Conservation (phyloP, 805 yeast species). For the Yamadazyma takamatsuzukensis region DNA sequence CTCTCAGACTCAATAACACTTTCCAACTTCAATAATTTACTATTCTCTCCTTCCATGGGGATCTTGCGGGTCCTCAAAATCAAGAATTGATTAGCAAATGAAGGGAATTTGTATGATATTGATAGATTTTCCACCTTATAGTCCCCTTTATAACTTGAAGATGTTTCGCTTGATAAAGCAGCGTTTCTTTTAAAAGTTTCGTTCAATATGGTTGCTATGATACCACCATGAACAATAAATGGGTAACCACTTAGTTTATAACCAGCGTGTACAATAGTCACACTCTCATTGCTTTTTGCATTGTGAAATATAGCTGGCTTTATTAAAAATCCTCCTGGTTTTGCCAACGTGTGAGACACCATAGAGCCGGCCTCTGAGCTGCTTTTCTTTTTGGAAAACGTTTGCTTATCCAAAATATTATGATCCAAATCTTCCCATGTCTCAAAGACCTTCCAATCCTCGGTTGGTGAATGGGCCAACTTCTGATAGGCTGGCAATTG, state of each 20-base stretch:
- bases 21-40: slow-evolving; percentile 37
- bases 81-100: slow-evolving; percentile 74
- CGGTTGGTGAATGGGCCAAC: slow-evolving; percentile 41
- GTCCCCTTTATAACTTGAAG: slow-evolving; percentile 37
- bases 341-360: slow-evolving; percentile 47
- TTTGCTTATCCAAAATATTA: slow-evolving; percentile 28
- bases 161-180: slow-evolving; percentile 31
- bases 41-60: slow-evolving; percentile 22
- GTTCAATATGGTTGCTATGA: slow-evolving; percentile 74
- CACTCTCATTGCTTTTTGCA: slow-evolving; percentile 50
- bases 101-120: slow-evolving; percentile 63
- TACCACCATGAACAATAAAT: slow-evolving; percentile 84
- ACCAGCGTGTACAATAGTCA: slow-evolving; percentile 74
- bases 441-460: slow-evolving; percentile 41
- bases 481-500: slow-evolving; percentile 49
- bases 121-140: slow-evolving; percentile 47
- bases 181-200: slow-evolving; percentile 64
- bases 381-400: slow-evolving; percentile 4
- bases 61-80: slow-evolving; percentile 50
- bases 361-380: slow-evolving; percentile 12
- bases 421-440: slow-evolving; percentile 43
- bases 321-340: slow-evolving; percentile 77
- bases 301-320: slow-evolving; percentile 69
- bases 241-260: slow-evolving; percentile 82
- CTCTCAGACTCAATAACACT: slow-evolving; percentile 52